Evolutionary conservation across 2,329 filamentous ascomycete genomes (phyloP).

Genomic region (Eutypella sp.): DNA sequence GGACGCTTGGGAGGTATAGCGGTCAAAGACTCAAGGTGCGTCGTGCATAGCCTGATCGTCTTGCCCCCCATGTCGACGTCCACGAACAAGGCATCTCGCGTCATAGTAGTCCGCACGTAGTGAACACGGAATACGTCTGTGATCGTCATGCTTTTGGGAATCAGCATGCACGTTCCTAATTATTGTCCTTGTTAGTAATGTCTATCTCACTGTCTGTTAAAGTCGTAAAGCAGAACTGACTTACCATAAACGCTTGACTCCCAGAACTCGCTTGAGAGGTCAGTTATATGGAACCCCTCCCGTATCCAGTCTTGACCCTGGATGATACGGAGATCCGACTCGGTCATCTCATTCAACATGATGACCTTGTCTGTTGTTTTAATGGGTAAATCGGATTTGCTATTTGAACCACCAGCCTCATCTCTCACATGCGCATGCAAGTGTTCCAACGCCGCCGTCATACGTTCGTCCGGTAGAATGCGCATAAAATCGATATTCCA

Average conservation of each 20-base stretch:
- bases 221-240: neutral
- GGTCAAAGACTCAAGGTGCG: neutral
- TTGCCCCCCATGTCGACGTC: neutral
- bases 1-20: neutral
- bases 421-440: neutral
- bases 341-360: neutral
- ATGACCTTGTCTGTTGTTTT: neutral
- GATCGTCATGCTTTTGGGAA: neutral
- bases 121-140: neutral
- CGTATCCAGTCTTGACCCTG: neutral
- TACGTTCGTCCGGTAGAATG: neutral
- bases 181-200: neutral
- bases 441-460: neutral
- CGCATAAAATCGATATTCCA: neutral
- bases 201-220: neutral
- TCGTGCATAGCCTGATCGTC: neutral
- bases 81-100: neutral
- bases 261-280: neutral
- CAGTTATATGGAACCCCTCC: neutral
- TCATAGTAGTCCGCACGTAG: neutral
- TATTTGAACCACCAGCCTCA: neutral
- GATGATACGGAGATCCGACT: neutral
- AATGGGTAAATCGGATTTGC: neutral
- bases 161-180: neutral
- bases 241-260: neutral